Conservation (phyloP, 2,329 filamentous ascomycete species). For the Calonectria henricotiae region DNA sequence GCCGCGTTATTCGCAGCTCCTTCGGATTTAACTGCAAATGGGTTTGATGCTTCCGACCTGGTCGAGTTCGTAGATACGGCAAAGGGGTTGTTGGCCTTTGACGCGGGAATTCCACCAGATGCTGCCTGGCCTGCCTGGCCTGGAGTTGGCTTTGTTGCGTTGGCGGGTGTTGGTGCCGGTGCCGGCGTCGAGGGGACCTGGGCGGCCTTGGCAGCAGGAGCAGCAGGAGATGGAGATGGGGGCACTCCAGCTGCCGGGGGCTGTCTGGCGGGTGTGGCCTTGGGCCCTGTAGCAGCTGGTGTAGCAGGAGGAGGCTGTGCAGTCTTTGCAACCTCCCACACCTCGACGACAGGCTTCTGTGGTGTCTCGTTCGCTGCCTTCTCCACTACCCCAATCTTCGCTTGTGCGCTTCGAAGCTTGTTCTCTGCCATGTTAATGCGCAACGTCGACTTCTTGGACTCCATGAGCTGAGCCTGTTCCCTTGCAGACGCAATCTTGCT, state of each 20-base stretch:
- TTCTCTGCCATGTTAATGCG: slow-evolving; percentile 87
- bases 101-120: slow-evolving; percentile 44
- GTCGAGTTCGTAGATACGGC: slow-evolving; percentile 47
- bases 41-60: slow-evolving; percentile 48
- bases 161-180: slow-evolving; percentile 42
- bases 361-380: slow-evolving; percentile 90
- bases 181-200: slow-evolving; percentile 37
- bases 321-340: slow-evolving; percentile 85
- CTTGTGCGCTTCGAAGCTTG: slow-evolving; percentile 74
- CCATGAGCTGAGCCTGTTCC: slow-evolving; percentile 79
- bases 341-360: slow-evolving; percentile 85
- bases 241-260: slow-evolving; percentile 45
- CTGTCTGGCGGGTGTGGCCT: slow-evolving; percentile 49
- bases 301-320: slow-evolving; percentile 54
- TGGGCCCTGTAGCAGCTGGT: slow-evolving; percentile 45
- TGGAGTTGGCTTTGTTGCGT: slow-evolving; percentile 42
- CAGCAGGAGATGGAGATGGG: slow-evolving; percentile 46
- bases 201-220: slow-evolving; percentile 34
- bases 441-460: slow-evolving; percentile 81
- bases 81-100: slow-evolving; percentile 56
- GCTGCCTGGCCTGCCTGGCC: slow-evolving; percentile 30
- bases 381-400: slow-evolving; percentile 85
- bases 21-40: slow-evolving; percentile 51
- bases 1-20: slow-evolving; percentile 18
- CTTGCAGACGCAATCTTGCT: slow-evolving; percentile 69